Evolutionary conservation across 2,329 filamentous ascomycete genomes (phyloP).

Genomic region (Alternaria ethzedia): DNA sequence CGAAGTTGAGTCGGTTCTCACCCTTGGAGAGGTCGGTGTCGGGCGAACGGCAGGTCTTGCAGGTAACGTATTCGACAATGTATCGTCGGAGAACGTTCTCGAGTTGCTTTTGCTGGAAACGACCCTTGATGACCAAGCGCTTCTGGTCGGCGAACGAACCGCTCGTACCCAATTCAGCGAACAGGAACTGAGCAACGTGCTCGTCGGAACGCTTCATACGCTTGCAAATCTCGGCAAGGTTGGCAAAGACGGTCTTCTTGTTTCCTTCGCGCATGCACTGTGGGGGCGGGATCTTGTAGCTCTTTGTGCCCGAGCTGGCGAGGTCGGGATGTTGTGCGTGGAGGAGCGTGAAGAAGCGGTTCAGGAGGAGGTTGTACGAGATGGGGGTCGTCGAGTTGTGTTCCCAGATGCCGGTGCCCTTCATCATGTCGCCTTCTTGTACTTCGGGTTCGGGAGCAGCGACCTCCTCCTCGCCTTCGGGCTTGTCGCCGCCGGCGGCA

Average conservation of each 20-base stretch:
- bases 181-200: constrained; percentile 95
- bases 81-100: constrained; percentile 96
- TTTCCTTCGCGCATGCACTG: constrained; percentile 99
- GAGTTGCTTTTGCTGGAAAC: constrained; percentile 99
- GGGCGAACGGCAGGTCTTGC: constrained; percentile 80
- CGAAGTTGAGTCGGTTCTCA: constrained; percentile 98
- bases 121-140: constrained; percentile 96
- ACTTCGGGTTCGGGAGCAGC: constrained; percentile 57
- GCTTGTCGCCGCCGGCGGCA: constrained; percentile 60
- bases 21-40: constrained; percentile 83
- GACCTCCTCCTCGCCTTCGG: constrained; percentile 61
- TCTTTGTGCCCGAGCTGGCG: constrained; percentile 84
- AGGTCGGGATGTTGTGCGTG: constrained; percentile 97
- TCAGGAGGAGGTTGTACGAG: constrained; percentile 83
- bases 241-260: constrained; percentile 97
- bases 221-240: constrained; percentile 98
- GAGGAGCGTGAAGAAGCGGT: constrained; percentile 92
- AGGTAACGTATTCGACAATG: constrained; percentile 97
- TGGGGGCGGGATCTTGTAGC: constrained; percentile 98
- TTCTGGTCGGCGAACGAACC: constrained; percentile 89
- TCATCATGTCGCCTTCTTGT: constrained; percentile 77
- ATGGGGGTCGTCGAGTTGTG: constrained; percentile 81
- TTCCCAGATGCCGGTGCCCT: constrained; percentile 88
- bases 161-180: constrained; percentile 96
- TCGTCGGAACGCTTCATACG: constrained; percentile 99